A percentile compares a stretch with the other conserved stretches of the same genome.
phyloP scores from a whole-genome alignment of 1,284 basidiomycete genomes.

The Abortiporus biennis region DNA sequence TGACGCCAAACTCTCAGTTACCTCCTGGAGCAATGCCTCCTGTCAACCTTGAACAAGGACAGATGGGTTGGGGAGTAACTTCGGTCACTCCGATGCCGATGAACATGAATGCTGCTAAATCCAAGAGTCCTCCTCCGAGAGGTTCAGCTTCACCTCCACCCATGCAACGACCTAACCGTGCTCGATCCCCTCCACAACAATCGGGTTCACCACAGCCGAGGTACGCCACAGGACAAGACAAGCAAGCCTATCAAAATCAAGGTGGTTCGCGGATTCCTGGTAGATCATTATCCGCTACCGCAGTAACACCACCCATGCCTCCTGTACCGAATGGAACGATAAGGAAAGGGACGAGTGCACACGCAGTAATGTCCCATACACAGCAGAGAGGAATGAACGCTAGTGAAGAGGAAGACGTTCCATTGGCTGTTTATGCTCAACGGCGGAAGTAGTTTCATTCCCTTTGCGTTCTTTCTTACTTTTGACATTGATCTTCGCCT shows the following conservation, averaged over 20 bases:
- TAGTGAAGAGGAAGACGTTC: conserved; percentile 70
- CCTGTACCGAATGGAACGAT: conserved; percentile 47
- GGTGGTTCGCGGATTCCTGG: conserved; percentile 35
- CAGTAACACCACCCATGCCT: conserved; percentile 30
- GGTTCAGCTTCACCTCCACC: conserved; percentile 12
- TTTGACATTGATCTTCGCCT: neutral
- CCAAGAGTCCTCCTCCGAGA: conserved; percentile 14
- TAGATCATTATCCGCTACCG: conserved; percentile 67
- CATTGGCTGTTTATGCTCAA: conserved; percentile 67
- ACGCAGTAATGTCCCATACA: conserved; percentile 39
- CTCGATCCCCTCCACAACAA: conserved; percentile 32
- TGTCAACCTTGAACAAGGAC: conserved; percentile 24
- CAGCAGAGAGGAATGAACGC: too few relatives aligned
- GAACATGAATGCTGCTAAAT: conserved; percentile 22
- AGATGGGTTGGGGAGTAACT: conserved; percentile 20
- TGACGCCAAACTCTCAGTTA: conserved; percentile 27
- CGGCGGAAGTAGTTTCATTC: conserved; percentile 29
- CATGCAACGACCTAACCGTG: conserved; percentile 15
- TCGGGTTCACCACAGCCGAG: conserved; percentile 27
- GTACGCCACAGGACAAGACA: conserved; percentile 29
- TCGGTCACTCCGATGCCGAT: conserved; percentile 15
- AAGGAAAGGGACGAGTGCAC: conserved; percentile 62
- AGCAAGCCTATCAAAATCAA: conserved; percentile 15
- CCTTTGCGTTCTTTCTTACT: conserved; percentile 1
- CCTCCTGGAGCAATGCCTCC: conserved; percentile 63